Base-by-base conservation (phyloP, 371 early-diverging fungal genomes). In the Zychaea mexicana region DNA sequence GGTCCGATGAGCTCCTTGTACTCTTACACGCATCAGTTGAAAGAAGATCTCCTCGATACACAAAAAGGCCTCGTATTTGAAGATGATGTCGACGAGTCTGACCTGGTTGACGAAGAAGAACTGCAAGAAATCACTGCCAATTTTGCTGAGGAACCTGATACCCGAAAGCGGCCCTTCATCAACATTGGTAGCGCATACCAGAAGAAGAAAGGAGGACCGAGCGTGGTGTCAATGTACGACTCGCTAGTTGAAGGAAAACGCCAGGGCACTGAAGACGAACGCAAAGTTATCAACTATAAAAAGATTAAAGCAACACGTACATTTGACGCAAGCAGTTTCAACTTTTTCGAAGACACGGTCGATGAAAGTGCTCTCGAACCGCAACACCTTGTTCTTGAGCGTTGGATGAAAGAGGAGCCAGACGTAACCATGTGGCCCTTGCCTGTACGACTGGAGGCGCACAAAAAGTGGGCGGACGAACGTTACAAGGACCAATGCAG, bases 371-470 rank as follows among this genome's bases (percentile, higher is more conserved):
- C 45, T 30, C 27, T 28, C 21, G 32, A 8, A 32, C 13, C 15
- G 15, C 47, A 63, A n/a, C 67, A 71, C 42, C 30, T 70, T 28
- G 73, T 72, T 5, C 28, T 81, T n/a, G 76, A 76, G 32, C 61
- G 68, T 15, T 78, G 81, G 78, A 68, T 72, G 57, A 76, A 71
- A 13, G 78, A 77, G 26, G 69, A 74, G 2, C 39, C 47, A 10
- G 82, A 88, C 64, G 79, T 89, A 1, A 82, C 81, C 22, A 65
- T 76, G 46, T 85, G 88, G 77, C 85, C 90, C 0, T 42, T 72
- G 2, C 31, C 76, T 12, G 87, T 83, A 42, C 81, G 88, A 3
- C 59, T 82, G 22, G 71, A 76, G 8, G 82, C 88, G 0, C 83
- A 88, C 53, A 80, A 81, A 52, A 49, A 69, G 1, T 91, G 91